Evolutionary conservation across 768 basidiomycete species (phyloP).

Genomic region (Lactarius pseudohatsudake): DNA sequence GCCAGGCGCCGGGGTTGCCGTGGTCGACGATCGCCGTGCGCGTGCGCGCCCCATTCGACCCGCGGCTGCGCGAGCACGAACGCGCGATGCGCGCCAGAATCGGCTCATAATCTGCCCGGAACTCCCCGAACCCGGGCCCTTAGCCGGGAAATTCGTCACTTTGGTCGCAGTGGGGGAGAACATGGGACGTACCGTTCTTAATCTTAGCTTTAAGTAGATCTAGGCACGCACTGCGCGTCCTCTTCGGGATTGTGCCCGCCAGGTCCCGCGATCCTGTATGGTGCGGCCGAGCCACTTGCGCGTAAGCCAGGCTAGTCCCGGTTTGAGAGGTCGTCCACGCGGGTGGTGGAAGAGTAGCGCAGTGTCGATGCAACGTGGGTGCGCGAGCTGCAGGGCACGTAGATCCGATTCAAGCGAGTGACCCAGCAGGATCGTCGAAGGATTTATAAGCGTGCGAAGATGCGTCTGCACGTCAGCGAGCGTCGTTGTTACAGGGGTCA

Average conservation of each 20-base stretch:
- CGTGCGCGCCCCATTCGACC: constrained; percentile 36
- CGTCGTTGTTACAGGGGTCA: constrained; percentile 66
- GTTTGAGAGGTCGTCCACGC: constrained; percentile 89
- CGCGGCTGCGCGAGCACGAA: constrained; percentile 33
- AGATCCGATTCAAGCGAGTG: constrained; percentile 97
- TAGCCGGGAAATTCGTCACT: not conserved
- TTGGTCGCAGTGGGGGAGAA: not conserved
- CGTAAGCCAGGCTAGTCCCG: constrained; percentile 95
- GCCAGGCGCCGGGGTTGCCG: constrained; percentile 81
- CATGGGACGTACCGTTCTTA: constrained; percentile 50
- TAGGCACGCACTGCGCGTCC: constrained; percentile 84
- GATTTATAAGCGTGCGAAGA: constrained; percentile 60
- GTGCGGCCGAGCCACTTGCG: constrained; percentile 90
- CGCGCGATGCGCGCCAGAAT: constrained; percentile 85
- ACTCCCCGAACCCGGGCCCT: constrained; percentile 82
- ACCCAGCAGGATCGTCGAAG: constrained; percentile 80
- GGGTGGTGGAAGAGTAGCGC: constrained; percentile 90
- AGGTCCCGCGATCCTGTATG: constrained; percentile 81
- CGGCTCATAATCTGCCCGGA: constrained; percentile 78
- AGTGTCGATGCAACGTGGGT: constrained; percentile 89
- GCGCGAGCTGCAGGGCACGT: constrained; percentile 80
- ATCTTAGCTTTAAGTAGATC: constrained; percentile 85
- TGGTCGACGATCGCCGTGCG: constrained; percentile 78
- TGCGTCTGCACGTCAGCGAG: constrained; percentile 75
- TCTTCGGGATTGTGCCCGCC: constrained; percentile 95